Percentiles rank a stretch among this genome's conserved stretches.
Evolutionary conservation across 495 filamentous ascomycete species (phyloP).

Genomic region (Staphylotrichum longicolle): DNA sequence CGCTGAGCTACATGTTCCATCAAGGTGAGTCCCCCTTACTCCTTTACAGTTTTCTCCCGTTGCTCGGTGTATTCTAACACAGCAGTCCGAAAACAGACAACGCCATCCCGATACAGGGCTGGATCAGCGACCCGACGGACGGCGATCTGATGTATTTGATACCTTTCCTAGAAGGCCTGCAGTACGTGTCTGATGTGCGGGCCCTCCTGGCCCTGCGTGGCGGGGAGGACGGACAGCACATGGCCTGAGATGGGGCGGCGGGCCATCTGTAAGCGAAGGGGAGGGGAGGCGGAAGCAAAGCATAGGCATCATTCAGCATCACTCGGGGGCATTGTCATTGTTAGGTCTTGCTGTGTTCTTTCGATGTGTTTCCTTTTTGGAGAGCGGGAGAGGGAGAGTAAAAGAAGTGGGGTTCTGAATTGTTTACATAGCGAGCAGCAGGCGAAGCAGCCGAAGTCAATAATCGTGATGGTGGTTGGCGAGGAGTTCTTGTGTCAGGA

Average conservation of each 20-base stretch:
- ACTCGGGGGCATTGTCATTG: constrained; percentile 2
- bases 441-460: no score
- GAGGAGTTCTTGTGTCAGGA: no score
- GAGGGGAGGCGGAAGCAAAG: background rate
- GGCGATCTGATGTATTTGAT: constrained; percentile 87
- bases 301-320: background rate
- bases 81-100: constrained; percentile 60
- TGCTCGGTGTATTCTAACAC: background rate
- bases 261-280: background rate
- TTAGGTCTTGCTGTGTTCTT: background rate
- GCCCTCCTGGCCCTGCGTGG: constrained; percentile 83
- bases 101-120: constrained; percentile 88
- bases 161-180: constrained; percentile 89
- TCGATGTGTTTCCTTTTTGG: constrained; percentile 2
- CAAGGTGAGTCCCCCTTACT: constrained; percentile 62
- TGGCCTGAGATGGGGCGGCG: constrained; percentile 29
- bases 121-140: constrained; percentile 89
- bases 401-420: background rate
- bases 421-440: background rate
- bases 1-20: constrained; percentile 97
- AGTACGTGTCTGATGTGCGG: constrained; percentile 93
- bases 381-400: background rate
- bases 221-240: constrained; percentile 67
- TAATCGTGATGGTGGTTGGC: no score
- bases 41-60: constrained; percentile 3